Percentiles rank a stretch among this genome's conserved stretches.
Conservation (phyloP, 345 rosid species). For the rapeseed (Brassica napus) region DNA sequence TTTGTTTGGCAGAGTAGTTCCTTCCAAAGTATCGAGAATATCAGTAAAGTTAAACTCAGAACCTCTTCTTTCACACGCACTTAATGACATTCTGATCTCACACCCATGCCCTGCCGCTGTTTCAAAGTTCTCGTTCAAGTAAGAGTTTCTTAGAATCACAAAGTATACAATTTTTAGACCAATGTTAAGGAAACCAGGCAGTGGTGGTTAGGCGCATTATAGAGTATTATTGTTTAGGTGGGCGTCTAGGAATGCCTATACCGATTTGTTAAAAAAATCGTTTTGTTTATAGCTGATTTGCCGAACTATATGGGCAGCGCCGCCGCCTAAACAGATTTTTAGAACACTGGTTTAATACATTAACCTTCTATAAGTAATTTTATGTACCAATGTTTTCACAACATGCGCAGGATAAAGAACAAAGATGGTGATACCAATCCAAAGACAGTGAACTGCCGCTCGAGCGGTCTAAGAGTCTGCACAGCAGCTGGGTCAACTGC, state of each 20-base stretch:
- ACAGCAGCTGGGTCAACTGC: slow-evolving; percentile 91
- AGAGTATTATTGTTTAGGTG: not conserved
- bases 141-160: slow-evolving; percentile 13
- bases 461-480: slow-evolving; percentile 90
- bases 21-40: slow-evolving; percentile 65
- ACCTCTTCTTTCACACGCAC: slow-evolving; percentile 58
- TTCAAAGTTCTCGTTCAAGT: slow-evolving; percentile 88
- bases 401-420: slow-evolving; percentile 51
- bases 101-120: slow-evolving; percentile 84
- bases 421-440: slow-evolving; percentile 44
- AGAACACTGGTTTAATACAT: not conserved
- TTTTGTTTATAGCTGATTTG: too few relatives aligned
- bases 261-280: too few relatives aligned
- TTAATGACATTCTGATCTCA: slow-evolving; percentile 74
- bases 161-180: not conserved
- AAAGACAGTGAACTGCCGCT: slow-evolving; percentile 63
- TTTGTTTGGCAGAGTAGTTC: slow-evolving; percentile 48
- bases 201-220: too few relatives aligned
- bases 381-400: not conserved
- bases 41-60: slow-evolving; percentile 63
- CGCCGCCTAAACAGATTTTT: too few relatives aligned
- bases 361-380: not conserved
- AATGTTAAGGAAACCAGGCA: too few relatives aligned
- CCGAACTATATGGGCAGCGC: too few relatives aligned
- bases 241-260: too few relatives aligned